Evolutionary conservation across 1,139 yeast genomes (phyloP).

Genomic region (Suhomyces bribrorum): DNA sequence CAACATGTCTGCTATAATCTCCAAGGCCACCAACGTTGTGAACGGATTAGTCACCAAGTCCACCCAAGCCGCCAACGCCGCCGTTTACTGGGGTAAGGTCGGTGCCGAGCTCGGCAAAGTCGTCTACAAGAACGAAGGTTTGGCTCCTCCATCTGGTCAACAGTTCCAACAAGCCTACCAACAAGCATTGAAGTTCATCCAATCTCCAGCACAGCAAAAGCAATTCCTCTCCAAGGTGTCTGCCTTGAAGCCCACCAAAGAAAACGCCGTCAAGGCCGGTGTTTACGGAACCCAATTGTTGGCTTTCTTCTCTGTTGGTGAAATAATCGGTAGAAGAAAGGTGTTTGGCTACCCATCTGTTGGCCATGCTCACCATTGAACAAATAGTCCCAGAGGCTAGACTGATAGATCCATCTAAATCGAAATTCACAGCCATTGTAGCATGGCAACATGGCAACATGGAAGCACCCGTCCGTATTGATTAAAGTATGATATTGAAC

Average conservation of each 20-base stretch:
- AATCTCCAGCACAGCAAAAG: slow-evolving; percentile 48
- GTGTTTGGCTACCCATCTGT: slow-evolving; percentile 77
- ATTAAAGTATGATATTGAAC: too few species aligned
- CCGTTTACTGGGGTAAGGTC: slow-evolving; percentile 89
- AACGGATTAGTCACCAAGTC: slow-evolving; percentile 41
- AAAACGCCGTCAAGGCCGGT: slow-evolving; percentile 64
- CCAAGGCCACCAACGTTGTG: slow-evolving; percentile 49
- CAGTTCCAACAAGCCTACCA: slow-evolving; percentile 81
- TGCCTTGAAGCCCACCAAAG: slow-evolving; percentile 55
- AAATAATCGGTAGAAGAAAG: slow-evolving; percentile 94
- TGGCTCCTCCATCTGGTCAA: slow-evolving; percentile 83
- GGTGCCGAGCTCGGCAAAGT: slow-evolving; percentile 84
- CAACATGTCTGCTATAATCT: slow-evolving; percentile 51
- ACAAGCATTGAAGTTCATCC: slow-evolving; percentile 39
- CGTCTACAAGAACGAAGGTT: slow-evolving; percentile 87
- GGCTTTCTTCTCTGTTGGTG: slow-evolving; percentile 94
- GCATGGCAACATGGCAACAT: too few species aligned
- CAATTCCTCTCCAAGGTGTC: slow-evolving; percentile 44
- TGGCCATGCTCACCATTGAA: slow-evolving; percentile 30
- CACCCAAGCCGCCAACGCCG: slow-evolving; percentile 45
- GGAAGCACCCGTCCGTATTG: too few species aligned
- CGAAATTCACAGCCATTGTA: too few species aligned
- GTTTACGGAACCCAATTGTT: slow-evolving; percentile 80
- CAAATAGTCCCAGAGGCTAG: background rate
- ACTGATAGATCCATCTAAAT: background rate